Conservation (phyloP, 2,329 filamentous ascomycete species). For the Arthrobotrys pseudoclavata region DNA sequence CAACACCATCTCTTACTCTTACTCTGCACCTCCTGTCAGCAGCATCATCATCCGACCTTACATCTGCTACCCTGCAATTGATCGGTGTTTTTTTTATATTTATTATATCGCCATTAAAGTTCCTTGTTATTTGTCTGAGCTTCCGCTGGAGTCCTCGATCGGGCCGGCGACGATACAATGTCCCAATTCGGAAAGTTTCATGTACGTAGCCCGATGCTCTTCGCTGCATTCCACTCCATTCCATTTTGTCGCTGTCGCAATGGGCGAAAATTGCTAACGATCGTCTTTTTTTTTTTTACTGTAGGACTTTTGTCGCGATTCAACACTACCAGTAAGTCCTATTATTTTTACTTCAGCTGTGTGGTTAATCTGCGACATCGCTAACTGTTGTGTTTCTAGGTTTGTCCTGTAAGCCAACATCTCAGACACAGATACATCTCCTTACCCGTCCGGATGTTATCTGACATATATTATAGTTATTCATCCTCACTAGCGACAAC, state of each 20-base stretch:
- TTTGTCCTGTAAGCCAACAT: constrained; percentile 48
- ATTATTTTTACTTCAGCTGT: background rate
- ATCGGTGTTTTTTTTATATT: background rate
- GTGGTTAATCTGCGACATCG: background rate
- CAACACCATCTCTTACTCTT: constrained; percentile 8
- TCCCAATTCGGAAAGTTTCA: constrained; percentile 73
- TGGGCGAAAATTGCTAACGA: constrained; percentile 18
- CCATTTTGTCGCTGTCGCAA: constrained; percentile 1
- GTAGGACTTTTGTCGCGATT: constrained; percentile 85
- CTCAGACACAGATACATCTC: background rate
- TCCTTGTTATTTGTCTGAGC: constrained; percentile 6
- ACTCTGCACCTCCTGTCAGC: background rate
- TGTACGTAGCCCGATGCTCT: constrained; percentile 66
- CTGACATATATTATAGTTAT: constrained; percentile 16
- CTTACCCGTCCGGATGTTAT: constrained; percentile 4
- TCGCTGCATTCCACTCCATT: constrained; percentile 17
- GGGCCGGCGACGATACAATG: constrained; percentile 59
- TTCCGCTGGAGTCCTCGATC: constrained; percentile 24
- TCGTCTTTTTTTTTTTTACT: constrained; percentile 60
- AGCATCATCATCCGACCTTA: background rate
- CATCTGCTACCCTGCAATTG: constrained; percentile 16
- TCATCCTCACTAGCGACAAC: constrained; percentile 16
- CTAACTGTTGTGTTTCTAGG: constrained; percentile 33
- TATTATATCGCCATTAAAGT: background rate
- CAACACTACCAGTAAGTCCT: constrained; percentile 69